Evolutionary conservation across 352 stramenopile genomes (phyloP).

Genomic region (Pythium phragmitis): DNA sequence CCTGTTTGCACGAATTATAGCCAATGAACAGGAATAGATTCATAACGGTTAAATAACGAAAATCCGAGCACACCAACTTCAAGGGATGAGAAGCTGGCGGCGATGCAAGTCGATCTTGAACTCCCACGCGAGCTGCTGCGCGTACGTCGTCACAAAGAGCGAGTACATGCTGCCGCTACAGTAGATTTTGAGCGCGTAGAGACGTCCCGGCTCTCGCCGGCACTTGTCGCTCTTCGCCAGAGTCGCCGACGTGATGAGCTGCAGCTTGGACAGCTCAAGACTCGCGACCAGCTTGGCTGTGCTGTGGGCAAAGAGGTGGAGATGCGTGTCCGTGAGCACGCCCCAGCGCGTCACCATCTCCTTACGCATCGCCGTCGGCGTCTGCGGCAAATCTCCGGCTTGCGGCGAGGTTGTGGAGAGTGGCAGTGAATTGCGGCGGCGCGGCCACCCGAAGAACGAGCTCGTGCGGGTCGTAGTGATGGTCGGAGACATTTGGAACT

Average conservation of each 20-base stretch:
- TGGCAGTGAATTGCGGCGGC: slow-evolving; percentile 38
- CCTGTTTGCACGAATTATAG: not conserved
- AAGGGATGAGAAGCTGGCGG: slow-evolving; percentile 73
- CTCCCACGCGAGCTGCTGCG: slow-evolving; percentile 78
- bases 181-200: slow-evolving; percentile 79
- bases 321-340: slow-evolving; percentile 76
- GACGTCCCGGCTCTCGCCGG: slow-evolving; percentile 40
- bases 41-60: slow-evolving; percentile 30
- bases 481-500: slow-evolving; percentile 66
- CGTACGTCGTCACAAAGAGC: slow-evolving; percentile 72
- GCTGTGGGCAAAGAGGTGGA: slow-evolving; percentile 79
- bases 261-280: slow-evolving; percentile 76
- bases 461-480: slow-evolving; percentile 39
- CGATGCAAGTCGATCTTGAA: slow-evolving; percentile 79
- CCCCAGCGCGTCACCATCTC: slow-evolving; percentile 71
- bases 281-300: slow-evolving; percentile 67
- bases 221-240: slow-evolving; percentile 35
- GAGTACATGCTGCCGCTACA: slow-evolving; percentile 64
- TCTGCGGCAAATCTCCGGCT: slow-evolving; percentile 42
- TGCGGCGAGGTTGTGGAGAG: slow-evolving; percentile 41
- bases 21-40: slow-evolving; percentile 18
- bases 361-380: slow-evolving; percentile 46
- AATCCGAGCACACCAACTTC: slow-evolving; percentile 12
- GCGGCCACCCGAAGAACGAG: slow-evolving; percentile 66
- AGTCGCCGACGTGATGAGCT: slow-evolving; percentile 61